A percentile compares a stretch with the other conserved stretches of the same genome.
Evolutionary conservation across 257 asterid species (phyloP).

Genomic region (Phtheirospermum japonicum): DNA sequence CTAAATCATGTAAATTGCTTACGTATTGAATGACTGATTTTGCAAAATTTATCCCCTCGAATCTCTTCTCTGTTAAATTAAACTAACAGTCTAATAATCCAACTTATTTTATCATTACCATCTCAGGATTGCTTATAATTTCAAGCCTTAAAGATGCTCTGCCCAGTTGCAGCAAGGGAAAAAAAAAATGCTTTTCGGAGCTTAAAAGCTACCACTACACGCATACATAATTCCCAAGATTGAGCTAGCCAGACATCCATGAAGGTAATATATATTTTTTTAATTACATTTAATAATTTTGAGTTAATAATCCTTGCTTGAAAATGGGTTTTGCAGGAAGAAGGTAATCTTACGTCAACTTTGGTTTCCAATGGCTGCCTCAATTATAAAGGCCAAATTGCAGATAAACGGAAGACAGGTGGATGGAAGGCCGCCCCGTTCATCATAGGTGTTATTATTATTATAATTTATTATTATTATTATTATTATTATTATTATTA

Average conservation of each 20-base stretch:
- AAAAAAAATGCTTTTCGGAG: too few species aligned
- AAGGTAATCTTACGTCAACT: constrained; percentile 6
- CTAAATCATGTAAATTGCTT: too few species aligned
- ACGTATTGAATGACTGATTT: too few species aligned
- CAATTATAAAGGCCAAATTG: constrained; percentile 47
- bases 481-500: neutral
- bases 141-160: too few species aligned
- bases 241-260: neutral
- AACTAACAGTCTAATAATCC: too few species aligned
- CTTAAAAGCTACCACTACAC: too few species aligned
- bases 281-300: neutral
- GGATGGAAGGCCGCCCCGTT: constrained; percentile 69
- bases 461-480: neutral
- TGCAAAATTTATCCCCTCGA: too few species aligned
- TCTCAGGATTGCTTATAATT: too few species aligned
- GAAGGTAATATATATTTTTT: neutral
- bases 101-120: too few species aligned
- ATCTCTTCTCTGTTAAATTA: too few species aligned
- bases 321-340: constrained; percentile 27
- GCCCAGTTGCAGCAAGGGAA: too few species aligned
- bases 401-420: constrained; percentile 51
- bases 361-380: constrained; percentile 51
- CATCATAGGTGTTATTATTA: constrained; percentile 42
- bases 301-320: neutral
- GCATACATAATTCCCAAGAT: neutral